Evolutionary conservation across 768 basidiomycete species (phyloP).

Genomic region (Kwoniella shandongensis): DNA sequence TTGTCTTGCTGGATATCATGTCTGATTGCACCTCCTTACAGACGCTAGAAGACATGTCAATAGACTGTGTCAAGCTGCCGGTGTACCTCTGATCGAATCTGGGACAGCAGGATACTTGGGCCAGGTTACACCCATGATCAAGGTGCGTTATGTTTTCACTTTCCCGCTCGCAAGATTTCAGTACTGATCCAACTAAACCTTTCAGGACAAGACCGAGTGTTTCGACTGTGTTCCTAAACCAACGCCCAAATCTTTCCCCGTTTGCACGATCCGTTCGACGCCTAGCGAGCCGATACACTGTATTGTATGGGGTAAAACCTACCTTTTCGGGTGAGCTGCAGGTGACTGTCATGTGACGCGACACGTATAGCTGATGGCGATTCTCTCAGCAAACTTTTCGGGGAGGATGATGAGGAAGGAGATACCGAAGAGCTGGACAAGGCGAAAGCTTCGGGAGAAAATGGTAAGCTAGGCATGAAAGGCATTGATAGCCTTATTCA

Average conservation of each 20-base stretch:
- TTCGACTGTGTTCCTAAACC: conserved; percentile 95
- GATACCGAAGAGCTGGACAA: conserved; percentile 80
- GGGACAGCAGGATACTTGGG: conserved; percentile 97
- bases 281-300: conserved; percentile 97
- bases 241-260: conserved; percentile 90
- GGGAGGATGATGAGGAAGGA: conserved; percentile 74
- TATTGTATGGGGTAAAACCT: conserved; percentile 98
- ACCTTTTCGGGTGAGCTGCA: conserved; percentile 76
- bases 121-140: conserved; percentile 89
- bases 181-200: too few species aligned
- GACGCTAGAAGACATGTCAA: conserved; percentile 95
- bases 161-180: too few species aligned
- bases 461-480: conserved; percentile 61
- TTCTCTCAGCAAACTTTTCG: conserved; percentile 76
- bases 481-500: not conserved
- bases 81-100: conserved; percentile 87
- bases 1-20: too few species aligned
- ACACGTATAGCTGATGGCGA: too few species aligned
- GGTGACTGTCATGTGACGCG: too few species aligned
- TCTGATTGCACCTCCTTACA: conserved; percentile 43
- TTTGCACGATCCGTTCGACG: conserved; percentile 95
- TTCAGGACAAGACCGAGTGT: conserved; percentile 82
- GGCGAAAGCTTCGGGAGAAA: conserved; percentile 89
- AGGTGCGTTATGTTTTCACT: conserved; percentile 60
- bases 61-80: conserved; percentile 93